Conservation (phyloP, 2,329 filamentous ascomycete species). For the Ambrosiella beaveri region DNA sequence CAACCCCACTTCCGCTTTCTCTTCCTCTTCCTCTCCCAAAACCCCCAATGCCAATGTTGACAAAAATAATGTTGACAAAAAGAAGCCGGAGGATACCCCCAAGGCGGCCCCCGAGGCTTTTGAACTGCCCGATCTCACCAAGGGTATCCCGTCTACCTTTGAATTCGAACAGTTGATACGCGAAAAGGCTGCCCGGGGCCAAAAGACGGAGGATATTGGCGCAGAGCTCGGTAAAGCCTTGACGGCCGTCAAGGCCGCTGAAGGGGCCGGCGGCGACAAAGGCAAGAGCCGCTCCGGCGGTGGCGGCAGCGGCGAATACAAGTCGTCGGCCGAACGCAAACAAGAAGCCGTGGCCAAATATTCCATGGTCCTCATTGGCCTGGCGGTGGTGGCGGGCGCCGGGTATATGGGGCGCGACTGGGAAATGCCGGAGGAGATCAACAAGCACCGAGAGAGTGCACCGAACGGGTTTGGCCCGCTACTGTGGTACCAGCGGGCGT, state of each 20-base stretch:
- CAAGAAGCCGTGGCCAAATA: constrained; percentile 61
- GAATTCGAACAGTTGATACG: constrained; percentile 47
- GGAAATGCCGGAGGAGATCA: constrained; percentile 63
- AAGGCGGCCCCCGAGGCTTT: constrained; percentile 25
- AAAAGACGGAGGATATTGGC: constrained; percentile 20
- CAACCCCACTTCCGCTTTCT: neutral
- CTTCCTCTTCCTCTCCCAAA: neutral
- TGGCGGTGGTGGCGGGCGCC: constrained; percentile 38
- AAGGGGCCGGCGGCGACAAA: constrained; percentile 22
- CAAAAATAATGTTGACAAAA: neutral
- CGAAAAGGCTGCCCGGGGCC: constrained; percentile 2
- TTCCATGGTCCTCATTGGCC: constrained; percentile 46
- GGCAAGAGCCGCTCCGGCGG: constrained; percentile 30
- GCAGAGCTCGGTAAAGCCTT: constrained; percentile 15
- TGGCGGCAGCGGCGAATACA: constrained; percentile 62
- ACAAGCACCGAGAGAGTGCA: constrained; percentile 44
- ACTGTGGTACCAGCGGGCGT: constrained; percentile 66
- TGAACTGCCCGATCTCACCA: constrained; percentile 77
- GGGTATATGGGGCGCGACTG: constrained; percentile 77
- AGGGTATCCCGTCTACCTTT: constrained; percentile 83
- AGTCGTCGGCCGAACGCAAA: constrained; percentile 77
- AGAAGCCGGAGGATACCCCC: neutral
- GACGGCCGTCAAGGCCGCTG: constrained; percentile 20
- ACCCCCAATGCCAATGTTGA: neutral
- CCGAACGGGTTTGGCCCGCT: constrained; percentile 63